Conservation (phyloP, 2,329 filamentous ascomycete species). For the Aspergillus fumigatus region DNA sequence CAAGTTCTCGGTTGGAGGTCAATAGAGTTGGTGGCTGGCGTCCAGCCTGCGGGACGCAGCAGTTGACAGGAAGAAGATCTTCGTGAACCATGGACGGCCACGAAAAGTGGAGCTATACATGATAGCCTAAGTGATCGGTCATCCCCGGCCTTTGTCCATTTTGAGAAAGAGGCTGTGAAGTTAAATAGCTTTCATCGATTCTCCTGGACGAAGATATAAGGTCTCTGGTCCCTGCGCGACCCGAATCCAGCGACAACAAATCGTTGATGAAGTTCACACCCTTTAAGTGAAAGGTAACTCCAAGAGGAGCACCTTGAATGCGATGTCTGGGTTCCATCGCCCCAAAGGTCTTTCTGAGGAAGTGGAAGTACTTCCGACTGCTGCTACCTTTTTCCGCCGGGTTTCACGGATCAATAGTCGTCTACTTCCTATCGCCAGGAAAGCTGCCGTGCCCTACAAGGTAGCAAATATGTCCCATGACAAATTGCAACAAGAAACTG, state of each 20-base stretch:
- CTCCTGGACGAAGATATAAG: neutral
- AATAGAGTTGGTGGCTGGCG: neutral
- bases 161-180: neutral
- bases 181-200: neutral
- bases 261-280: neutral
- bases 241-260: neutral
- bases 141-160: neutral
- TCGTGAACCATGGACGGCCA: neutral
- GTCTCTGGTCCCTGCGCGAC: neutral
- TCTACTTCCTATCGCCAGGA: conserved; percentile 1
- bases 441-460: conserved; percentile 3
- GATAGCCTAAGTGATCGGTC: neutral
- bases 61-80: neutral
- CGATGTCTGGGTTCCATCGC: neutral
- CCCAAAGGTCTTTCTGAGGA: neutral
- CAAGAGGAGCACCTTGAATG: neutral
- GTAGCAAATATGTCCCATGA: conserved; percentile 11
- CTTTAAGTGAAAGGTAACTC: neutral
- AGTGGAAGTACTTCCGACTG: neutral
- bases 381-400: conserved; percentile 3
- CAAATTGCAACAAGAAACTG: conserved; percentile 12
- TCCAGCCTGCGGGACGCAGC: neutral
- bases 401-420: conserved; percentile 2
- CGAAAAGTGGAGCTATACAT: neutral
- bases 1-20: neutral